A percentile compares a stretch with the other conserved stretches of the same genome.
Evolutionary conservation across 2,329 filamentous ascomycete species (phyloP).

Genomic region (Fusarium sp.): DNA sequence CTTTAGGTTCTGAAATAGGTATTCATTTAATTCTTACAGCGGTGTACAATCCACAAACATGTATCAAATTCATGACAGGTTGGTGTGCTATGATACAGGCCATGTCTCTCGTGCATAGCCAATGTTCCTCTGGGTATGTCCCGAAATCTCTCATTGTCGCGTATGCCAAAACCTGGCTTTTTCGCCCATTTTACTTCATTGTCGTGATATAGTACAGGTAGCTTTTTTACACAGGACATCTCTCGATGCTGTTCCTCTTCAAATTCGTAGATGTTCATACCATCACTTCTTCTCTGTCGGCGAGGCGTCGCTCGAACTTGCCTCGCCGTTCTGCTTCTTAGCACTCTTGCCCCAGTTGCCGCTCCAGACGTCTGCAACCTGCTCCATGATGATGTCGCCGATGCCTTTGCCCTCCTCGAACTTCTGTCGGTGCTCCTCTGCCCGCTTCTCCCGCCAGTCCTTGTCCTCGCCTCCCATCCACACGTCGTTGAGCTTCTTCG

Average conservation of each 20-base stretch:
- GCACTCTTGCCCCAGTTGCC: constrained; percentile 50
- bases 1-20: not conserved
- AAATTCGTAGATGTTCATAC: not conserved
- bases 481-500: constrained; percentile 57
- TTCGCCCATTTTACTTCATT: constrained; percentile 1
- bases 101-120: constrained; percentile 22
- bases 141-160: constrained; percentile 3
- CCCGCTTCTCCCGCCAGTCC: constrained; percentile 65
- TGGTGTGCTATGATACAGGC: constrained; percentile 5
- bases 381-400: constrained; percentile 67
- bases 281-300: constrained; percentile 38
- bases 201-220: constrained; percentile 28
- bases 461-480: constrained; percentile 71
- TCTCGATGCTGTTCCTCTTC: not conserved
- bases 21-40: not conserved
- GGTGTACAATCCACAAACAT: not conserved
- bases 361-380: constrained; percentile 65
- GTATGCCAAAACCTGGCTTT: not conserved
- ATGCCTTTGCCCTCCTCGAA: constrained; percentile 67
- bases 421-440: constrained; percentile 63
- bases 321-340: constrained; percentile 45
- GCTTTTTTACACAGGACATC: constrained; percentile 22
- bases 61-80: not conserved
- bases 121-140: constrained; percentile 5
- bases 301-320: constrained; percentile 17